Base-by-base conservation (phyloP, 768 basidiomycete species). In the Dioszegia aurantiaca region DNA sequence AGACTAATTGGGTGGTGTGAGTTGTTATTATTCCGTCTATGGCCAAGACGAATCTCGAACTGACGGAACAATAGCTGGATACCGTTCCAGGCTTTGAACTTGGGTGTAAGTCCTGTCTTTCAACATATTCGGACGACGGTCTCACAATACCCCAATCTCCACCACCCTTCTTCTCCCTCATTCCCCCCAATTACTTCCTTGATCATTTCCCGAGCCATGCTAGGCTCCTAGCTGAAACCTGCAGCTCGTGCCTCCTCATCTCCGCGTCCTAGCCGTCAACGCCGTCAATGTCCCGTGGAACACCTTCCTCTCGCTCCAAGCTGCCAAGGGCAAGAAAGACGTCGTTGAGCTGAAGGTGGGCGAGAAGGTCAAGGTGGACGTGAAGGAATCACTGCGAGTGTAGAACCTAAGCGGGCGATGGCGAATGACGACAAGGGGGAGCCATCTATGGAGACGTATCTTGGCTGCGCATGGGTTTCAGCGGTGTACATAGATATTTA, bases 211-310 rank as follows among this genome's bases (percentile, higher is more conserved):
- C n/a, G n/a, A n/a, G n/a, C n/a, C n/a, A n/a, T n/a, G n/a, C n/a
- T n/a, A n/a, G n/a, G n/a, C n/a, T n/a, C n/a, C n/a, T n/a, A n/a
- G n/a, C n/a, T n/a, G n/a, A n/a, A n/a, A n/a, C n/a, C 24, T 26
- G 2, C 55, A 74, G 75, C 55, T 76, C 61, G 64, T 76, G 44
- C 75, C 75, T 10, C 62, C 65, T 5, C 69, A 65, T 61, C 66
- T 67, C 60, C 59, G 75, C 24, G 53, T 73, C 6, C 56, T 73
- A 5, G 65, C 64, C 31, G 64, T 73, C 53, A 71, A 73, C 59
- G 68, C 37, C 41, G 69, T 76, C 65, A 74, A 70, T 60, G 67
- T 76, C 43, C 73, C 73, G 16, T 76, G 75, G 72, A 73, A 73
- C 65, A 59, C 72, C 40, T 73, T 61, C 62, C 49, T 73, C 28